Conservation (phyloP, 2,329 filamentous ascomycete genomes). For the Monilinia polystroma region DNA sequence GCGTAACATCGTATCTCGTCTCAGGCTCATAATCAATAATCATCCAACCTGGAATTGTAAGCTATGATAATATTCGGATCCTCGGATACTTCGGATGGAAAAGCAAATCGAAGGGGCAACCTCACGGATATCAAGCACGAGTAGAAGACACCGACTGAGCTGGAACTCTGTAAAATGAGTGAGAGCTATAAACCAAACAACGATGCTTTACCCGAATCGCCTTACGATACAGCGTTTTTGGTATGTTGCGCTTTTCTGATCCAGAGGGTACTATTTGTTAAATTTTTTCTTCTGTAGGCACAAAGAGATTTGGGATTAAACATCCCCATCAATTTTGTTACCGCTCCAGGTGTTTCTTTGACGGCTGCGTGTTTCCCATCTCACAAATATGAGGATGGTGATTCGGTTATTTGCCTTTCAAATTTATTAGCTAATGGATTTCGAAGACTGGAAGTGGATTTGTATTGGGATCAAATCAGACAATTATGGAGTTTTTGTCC, state of each 20-base stretch:
- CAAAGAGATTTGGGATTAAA: slow-evolving; percentile 59
- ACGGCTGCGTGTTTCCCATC: slow-evolving; percentile 58
- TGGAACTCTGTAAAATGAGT: slow-evolving; percentile 41
- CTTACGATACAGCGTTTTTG: slow-evolving; percentile 38
- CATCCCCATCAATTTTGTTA: slow-evolving; percentile 63
- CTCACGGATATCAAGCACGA: neutral
- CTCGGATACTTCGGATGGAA: slow-evolving; percentile 7
- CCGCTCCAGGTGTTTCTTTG: slow-evolving; percentile 55
- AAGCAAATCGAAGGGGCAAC: slow-evolving; percentile 6
- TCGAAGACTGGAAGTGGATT: slow-evolving; percentile 56
- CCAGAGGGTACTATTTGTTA: slow-evolving; percentile 19
- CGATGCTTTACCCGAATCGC: slow-evolving; percentile 40
- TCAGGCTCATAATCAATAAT: neutral
- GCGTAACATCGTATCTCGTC: neutral
- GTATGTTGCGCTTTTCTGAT: slow-evolving; percentile 25
- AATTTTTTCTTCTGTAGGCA: slow-evolving; percentile 43
- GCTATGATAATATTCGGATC: neutral
- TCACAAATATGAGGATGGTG: slow-evolving; percentile 52
- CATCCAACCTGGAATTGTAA: neutral
- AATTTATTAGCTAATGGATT: slow-evolving; percentile 62
- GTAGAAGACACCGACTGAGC: neutral
- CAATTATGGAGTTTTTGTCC: slow-evolving; percentile 61
- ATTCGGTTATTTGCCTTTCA: slow-evolving; percentile 56
- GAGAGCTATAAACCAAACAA: slow-evolving; percentile 43
- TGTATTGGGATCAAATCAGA: slow-evolving; percentile 61